phyloP scores from a whole-genome alignment of 345 rosid species.

The Angophora floribunda region DNA sequence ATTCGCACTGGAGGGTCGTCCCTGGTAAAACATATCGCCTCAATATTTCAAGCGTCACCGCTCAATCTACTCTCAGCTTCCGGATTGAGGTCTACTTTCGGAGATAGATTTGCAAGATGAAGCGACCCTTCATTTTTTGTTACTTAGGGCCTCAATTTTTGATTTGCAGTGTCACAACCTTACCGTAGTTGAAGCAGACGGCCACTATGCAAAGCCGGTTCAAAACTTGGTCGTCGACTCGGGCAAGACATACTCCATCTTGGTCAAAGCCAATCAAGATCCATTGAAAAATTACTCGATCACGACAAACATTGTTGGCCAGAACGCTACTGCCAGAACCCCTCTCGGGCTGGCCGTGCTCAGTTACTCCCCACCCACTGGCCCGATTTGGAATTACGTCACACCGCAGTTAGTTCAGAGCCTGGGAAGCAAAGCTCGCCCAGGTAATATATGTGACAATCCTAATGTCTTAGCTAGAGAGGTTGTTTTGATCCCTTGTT shows the following conservation, averaged over 20 bases:
- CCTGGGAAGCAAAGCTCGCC: conserved; percentile 31
- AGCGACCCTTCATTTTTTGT: too few relatives aligned
- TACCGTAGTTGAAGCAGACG: neutral
- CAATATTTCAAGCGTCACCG: too few relatives aligned
- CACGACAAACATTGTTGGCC: conserved; percentile 42
- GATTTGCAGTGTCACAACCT: too few relatives aligned
- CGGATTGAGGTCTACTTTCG: too few relatives aligned
- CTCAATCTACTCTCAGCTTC: too few relatives aligned
- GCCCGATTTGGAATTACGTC: conserved; percentile 19
- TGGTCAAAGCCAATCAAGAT: conserved; percentile 46
- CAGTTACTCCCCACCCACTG: conserved; percentile 35
- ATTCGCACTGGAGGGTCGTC: too few relatives aligned
- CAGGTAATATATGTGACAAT: too few relatives aligned
- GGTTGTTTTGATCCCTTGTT: too few relatives aligned
- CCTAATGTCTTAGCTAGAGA: too few relatives aligned
- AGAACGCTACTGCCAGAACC: conserved; percentile 11
- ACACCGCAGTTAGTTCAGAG: conserved; percentile 33
- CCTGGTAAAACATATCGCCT: rapidly evolving
- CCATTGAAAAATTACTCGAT: conserved; percentile 57
- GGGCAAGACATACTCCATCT: conserved; percentile 68
- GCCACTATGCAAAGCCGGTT: conserved; percentile 57
- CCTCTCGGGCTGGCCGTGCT: conserved; percentile 38
- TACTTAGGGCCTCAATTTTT: too few relatives aligned
- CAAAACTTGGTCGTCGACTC: conserved; percentile 58
- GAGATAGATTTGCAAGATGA: too few relatives aligned